Conservation (phyloP, 495 filamentous ascomycete genomes). For the Aspergillus kassunensis region DNA sequence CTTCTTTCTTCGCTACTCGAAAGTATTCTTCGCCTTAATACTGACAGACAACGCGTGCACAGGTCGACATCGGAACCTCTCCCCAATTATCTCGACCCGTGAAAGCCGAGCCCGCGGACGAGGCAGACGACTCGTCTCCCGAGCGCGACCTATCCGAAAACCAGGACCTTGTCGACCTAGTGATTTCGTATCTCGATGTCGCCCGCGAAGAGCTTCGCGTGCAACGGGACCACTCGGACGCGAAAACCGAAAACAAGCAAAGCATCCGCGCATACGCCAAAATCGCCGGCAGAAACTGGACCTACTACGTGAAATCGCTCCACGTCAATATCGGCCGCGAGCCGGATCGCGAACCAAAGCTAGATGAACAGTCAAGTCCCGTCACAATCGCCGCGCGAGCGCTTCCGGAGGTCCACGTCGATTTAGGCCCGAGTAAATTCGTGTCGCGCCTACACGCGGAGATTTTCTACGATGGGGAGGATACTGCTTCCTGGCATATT, state of each 20-base stretch:
- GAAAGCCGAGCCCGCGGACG: conserved; percentile 38
- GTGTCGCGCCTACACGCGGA: conserved; percentile 85
- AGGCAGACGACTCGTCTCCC: conserved; percentile 40
- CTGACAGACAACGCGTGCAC: background rate
- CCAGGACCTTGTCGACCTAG: conserved; percentile 66
- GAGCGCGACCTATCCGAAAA: conserved; percentile 52
- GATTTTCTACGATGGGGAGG: conserved; percentile 72
- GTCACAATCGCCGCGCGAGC: conserved; percentile 42
- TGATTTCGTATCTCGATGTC: conserved; percentile 64
- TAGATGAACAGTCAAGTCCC: conserved; percentile 42
- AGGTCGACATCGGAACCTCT: conserved; percentile 38
- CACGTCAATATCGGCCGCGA: conserved; percentile 81
- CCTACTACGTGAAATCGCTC: conserved; percentile 81
- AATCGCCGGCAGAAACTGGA: conserved; percentile 88
- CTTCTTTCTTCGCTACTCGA: background rate
- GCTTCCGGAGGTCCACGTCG: conserved; percentile 68
- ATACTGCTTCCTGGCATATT: conserved; percentile 67
- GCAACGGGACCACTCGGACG: conserved; percentile 68
- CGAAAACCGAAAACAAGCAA: conserved; percentile 63
- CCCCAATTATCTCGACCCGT: conserved; percentile 22
- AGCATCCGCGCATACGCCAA: conserved; percentile 89
- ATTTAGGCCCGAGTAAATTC: conserved; percentile 88
- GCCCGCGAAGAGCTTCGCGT: conserved; percentile 62
- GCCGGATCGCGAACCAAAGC: conserved; percentile 53
- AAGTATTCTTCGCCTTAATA: too few species aligned